Conservation (phyloP, 1,139 yeast genomes). For the Protomyces gravidus region DNA sequence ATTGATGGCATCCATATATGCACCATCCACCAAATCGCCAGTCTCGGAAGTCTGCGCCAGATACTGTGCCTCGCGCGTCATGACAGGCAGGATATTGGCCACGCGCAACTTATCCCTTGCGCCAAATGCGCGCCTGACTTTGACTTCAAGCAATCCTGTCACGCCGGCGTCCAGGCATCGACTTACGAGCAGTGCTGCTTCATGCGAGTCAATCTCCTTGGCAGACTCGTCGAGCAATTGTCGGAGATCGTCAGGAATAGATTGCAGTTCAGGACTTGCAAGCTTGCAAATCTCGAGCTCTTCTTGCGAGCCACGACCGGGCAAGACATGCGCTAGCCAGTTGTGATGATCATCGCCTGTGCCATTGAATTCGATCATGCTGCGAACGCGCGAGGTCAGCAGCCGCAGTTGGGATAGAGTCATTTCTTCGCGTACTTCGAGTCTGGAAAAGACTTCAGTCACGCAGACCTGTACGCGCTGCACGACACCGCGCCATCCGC, state of each 20-base stretch:
- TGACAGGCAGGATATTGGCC: slow-evolving; percentile 26
- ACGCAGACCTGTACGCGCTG: slow-evolving; percentile 57
- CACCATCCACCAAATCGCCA: slow-evolving; percentile 10
- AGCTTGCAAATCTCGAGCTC: neutral
- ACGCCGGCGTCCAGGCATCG: slow-evolving; percentile 18
- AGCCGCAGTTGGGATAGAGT: slow-evolving; percentile 28
- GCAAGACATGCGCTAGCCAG: slow-evolving; percentile 18
- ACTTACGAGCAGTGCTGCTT: slow-evolving; percentile 15
- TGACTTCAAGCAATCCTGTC: slow-evolving; percentile 9
- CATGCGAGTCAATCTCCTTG: slow-evolving; percentile 14
- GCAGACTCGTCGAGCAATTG: slow-evolving; percentile 19
- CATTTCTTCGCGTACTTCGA: slow-evolving; percentile 31
- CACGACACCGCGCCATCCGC: slow-evolving; percentile 65
- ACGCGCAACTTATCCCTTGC: slow-evolving; percentile 22
- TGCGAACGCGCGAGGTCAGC: slow-evolving; percentile 42
- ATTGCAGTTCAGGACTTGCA: slow-evolving; percentile 2
- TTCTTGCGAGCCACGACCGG: slow-evolving; percentile 2
- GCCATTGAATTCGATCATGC: slow-evolving; percentile 42
- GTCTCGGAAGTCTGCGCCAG: slow-evolving; percentile 4
- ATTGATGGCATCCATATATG: slow-evolving; percentile 14
- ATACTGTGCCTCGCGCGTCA: slow-evolving; percentile 27
- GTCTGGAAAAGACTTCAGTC: slow-evolving; percentile 51
- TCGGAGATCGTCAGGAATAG: slow-evolving; percentile 1
- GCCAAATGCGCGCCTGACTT: slow-evolving; percentile 15
- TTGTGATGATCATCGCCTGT: slow-evolving; percentile 38